phyloP scores from a whole-genome alignment of 208 protist species.

The Leishmania braziliensis region DNA sequence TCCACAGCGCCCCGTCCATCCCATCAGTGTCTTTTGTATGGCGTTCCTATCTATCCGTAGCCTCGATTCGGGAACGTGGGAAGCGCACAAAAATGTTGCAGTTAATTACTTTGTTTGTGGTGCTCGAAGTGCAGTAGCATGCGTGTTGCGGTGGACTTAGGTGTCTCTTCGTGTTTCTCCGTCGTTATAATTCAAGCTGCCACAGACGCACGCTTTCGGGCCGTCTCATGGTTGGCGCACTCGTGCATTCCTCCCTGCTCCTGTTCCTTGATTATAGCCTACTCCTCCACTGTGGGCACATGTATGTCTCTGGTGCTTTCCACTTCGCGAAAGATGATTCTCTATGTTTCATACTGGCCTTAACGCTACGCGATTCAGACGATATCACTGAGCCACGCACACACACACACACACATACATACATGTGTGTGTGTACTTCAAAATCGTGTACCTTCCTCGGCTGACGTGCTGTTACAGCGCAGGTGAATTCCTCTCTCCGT shows the following conservation, averaged over 20 bases:
- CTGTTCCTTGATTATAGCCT: background rate
- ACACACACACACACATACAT: background rate
- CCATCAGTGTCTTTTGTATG: background rate
- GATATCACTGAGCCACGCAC: background rate
- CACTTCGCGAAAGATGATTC: background rate
- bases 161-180: background rate
- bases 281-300: background rate
- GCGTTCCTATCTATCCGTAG: background rate
- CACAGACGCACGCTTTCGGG: background rate
- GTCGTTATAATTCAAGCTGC: background rate
- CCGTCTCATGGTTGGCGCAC: background rate
- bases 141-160: background rate
- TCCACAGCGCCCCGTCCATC: background rate
- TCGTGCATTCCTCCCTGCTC: background rate
- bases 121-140: background rate
- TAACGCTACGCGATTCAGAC: background rate
- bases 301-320: background rate
- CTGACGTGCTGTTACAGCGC: background rate
- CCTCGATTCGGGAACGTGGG: background rate
- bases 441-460: background rate
- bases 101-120: background rate
- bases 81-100: background rate
- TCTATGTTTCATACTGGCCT: background rate
- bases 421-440: background rate
- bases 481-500: background rate